phyloP scores from a whole-genome alignment of 805 yeast species.

The Monosporozyma aquatica region DNA sequence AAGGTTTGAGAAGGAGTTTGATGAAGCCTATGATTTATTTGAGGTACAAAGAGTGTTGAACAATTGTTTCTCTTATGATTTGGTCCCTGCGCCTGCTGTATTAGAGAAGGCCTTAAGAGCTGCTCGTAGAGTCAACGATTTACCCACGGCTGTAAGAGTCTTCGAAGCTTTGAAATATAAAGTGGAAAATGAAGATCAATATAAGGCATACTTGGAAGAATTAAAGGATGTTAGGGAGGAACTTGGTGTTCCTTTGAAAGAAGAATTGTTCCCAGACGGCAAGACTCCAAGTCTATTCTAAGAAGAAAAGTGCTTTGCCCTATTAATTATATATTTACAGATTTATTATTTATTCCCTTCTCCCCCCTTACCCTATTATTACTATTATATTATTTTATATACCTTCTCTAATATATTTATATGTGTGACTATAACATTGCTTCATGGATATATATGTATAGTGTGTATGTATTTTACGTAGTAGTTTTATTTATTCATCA shows the following conservation, averaged over 20 bases:
- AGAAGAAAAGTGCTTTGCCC: slow-evolving; percentile 10
- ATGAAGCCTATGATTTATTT: slow-evolving; percentile 79
- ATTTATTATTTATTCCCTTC: slow-evolving; percentile 5
- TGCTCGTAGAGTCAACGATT: slow-evolving; percentile 97
- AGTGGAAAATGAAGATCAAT: slow-evolving; percentile 90
- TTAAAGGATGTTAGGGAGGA: slow-evolving; percentile 85
- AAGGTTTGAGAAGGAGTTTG: slow-evolving; percentile 92
- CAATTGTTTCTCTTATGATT: slow-evolving; percentile 96
- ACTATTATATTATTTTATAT: slow-evolving; percentile 3
- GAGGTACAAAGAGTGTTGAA: slow-evolving; percentile 91
- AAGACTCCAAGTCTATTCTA: slow-evolving; percentile 1
- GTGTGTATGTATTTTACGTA: too few relatives aligned
- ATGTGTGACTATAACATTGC: too few relatives aligned
- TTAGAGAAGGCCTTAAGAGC: slow-evolving; percentile 94
- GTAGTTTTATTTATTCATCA: slow-evolving; percentile 1
- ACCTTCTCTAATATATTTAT: too few relatives aligned
- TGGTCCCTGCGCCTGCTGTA: slow-evolving; percentile 96
- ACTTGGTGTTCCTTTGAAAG: slow-evolving; percentile 87
- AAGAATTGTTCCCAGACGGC: slow-evolving; percentile 55
- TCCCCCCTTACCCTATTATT: slow-evolving; percentile 1
- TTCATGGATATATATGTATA: slow-evolving; percentile 1
- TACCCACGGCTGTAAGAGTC: slow-evolving; percentile 97
- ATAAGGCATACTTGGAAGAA: slow-evolving; percentile 92
- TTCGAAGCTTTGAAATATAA: slow-evolving; percentile 95
- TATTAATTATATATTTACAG: background rate